phyloP scores from a whole-genome alignment of 129 eudicot genomes.

The Deinandra increscens region DNA sequence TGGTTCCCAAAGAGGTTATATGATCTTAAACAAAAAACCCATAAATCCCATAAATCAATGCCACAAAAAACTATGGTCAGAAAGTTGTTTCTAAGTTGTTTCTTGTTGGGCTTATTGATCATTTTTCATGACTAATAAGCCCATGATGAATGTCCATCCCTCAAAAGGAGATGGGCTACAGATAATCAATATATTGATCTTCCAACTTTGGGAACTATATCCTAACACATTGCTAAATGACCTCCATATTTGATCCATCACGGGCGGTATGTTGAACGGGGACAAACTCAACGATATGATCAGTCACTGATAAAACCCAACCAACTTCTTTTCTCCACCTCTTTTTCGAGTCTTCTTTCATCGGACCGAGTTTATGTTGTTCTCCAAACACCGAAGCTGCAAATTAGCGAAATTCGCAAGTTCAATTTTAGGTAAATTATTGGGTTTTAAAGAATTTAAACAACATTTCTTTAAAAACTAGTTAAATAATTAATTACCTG shows the following conservation, averaged over 20 bases:
- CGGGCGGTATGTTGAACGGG: conserved; percentile 60
- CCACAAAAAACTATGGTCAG: not conserved
- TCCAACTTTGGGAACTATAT: conserved; percentile 11
- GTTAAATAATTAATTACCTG: conserved; percentile 56
- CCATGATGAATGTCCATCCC: too few species aligned
- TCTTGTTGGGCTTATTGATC: not conserved
- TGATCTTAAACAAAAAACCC: not conserved
- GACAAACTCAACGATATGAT: conserved; percentile 76
- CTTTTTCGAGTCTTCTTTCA: conserved; percentile 61
- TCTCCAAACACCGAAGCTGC: conserved; percentile 94
- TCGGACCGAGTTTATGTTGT: conserved; percentile 65
- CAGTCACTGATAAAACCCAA: conserved; percentile 80
- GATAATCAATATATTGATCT: not conserved
- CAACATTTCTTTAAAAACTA: not conserved
- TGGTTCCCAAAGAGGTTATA: conserved; percentile 24
- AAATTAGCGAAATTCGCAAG: not conserved
- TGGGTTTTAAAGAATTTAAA: not conserved
- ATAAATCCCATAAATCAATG: not conserved
- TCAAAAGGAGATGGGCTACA: not conserved
- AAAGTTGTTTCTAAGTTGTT: not conserved
- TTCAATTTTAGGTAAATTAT: too few species aligned
- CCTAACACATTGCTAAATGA: conserved; percentile 25
- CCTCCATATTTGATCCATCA: conserved; percentile 89
- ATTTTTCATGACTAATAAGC: too few species aligned
- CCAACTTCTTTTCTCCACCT: conserved; percentile 88